A percentile compares a stretch with the other conserved stretches of the same genome.
These are phyloP conservation scores for Penicillium paradoxum DNA, from an alignment of 495 filamentous ascomycete species.

Conservation along the genomic window DNA sequence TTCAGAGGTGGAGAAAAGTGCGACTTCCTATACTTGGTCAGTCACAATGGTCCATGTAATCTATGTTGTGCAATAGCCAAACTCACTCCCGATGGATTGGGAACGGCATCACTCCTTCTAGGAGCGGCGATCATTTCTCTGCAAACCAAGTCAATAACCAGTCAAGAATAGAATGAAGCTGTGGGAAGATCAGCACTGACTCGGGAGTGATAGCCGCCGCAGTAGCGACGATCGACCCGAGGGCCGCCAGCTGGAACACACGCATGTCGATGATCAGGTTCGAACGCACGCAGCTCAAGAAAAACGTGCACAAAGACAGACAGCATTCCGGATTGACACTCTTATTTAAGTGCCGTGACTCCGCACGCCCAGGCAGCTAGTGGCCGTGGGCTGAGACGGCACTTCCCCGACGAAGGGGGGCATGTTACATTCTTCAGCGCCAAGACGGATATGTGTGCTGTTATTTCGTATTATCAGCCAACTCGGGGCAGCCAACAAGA, in stretches of 20 bases:
- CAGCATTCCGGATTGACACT: not conserved
- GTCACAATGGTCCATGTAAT: not conserved
- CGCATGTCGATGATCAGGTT: conserved; percentile 15
- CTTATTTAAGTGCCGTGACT: not conserved
- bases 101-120: conserved; percentile 30
- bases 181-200: conserved; percentile 7
- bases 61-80: not conserved
- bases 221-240: conserved; percentile 12
- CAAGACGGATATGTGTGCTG: conserved; percentile 19
- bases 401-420: conserved; percentile 14
- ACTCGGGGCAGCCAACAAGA: not conserved
- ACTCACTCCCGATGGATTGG: conserved; percentile 37
- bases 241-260: conserved; percentile 12
- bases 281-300: not conserved
- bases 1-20: conserved; percentile 33
- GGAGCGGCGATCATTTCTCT: conserved; percentile 35
- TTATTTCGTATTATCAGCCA: not conserved
- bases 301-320: conserved; percentile 1
- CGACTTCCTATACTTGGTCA: conserved; percentile 20
- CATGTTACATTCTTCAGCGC: conserved; percentile 24
- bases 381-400: not conserved
- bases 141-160: not conserved
- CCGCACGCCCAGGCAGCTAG: conserved; percentile 1
- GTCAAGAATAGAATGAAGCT: not conserved
- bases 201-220: conserved; percentile 18